phyloP scores from a whole-genome alignment of 345 rosid genomes.

The Zanthoxylum bungeanum region DNA sequence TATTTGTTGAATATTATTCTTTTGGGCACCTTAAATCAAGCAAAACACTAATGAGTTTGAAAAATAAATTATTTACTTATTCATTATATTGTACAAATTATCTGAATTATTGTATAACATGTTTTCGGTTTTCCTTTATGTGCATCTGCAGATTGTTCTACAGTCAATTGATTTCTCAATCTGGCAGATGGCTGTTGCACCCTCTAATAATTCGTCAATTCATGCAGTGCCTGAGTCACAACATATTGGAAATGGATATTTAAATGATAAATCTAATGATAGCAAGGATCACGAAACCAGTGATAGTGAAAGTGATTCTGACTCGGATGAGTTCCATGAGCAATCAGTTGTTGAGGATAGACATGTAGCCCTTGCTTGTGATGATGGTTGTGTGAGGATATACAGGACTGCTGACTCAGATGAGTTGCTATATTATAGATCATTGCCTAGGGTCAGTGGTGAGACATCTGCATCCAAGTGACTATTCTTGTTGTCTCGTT shows the following conservation, averaged over 20 bases:
- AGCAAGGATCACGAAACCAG: slow-evolving; percentile 41
- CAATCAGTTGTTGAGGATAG: slow-evolving; percentile 35
- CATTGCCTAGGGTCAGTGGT: slow-evolving; percentile 96
- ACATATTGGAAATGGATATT: slow-evolving; percentile 49
- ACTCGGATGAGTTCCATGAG: slow-evolving; percentile 38
- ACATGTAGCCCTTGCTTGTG: slow-evolving; percentile 67
- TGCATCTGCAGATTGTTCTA: slow-evolving; percentile 55
- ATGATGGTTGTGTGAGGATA: slow-evolving; percentile 82
- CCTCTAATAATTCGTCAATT: slow-evolving; percentile 15
- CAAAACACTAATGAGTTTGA: background rate
- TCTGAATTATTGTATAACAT: background rate
- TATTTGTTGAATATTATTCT: no score
- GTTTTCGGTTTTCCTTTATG: slow-evolving; percentile 12
- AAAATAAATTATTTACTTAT: background rate
- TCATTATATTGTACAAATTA: background rate
- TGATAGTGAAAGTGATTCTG: slow-evolving; percentile 60
- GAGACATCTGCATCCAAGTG: slow-evolving; percentile 44
- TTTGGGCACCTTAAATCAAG: background rate
- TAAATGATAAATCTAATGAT: slow-evolving; percentile 34
- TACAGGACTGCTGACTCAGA: slow-evolving; percentile 49
- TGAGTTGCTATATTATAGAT: slow-evolving; percentile 56
- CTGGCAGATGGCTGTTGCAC: slow-evolving; percentile 92
- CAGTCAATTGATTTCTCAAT: slow-evolving; percentile 75
- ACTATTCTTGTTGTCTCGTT: slow-evolving; percentile 11
- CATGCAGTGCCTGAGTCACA: slow-evolving; percentile 29